Evolutionary conservation across 2,329 filamentous ascomycete species (phyloP), one percentile per base, ranked within the genome.

Genomic region (Hypoxylon sp.): DNA sequence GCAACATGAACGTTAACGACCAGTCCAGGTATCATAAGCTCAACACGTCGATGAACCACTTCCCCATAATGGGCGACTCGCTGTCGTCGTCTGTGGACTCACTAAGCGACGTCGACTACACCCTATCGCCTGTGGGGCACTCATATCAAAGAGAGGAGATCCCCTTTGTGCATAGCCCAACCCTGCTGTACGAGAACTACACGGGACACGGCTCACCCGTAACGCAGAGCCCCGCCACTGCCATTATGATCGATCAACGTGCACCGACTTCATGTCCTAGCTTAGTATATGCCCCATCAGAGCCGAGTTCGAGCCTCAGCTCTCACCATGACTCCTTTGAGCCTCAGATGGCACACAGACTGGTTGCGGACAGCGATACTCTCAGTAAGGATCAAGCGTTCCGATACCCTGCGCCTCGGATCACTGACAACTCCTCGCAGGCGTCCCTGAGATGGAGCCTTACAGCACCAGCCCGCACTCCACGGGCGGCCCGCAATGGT

Each of bases 261-360:
- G 83, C 82, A 13, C 84, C 85, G 41, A 86, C 84, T 4, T 87
- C 87, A 13, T 89, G 84, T 70, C 86, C 86, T n/a, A 82, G 86
- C 65, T 81, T 87, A 37, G 82, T 84, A 65, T 89, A 88, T 69
- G 80, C 84, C n/a, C 81, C 84, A 6, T 88, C 86, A 4, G 87
- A 89, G 70, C 82, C 82, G 56, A 82, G 84, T 72, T 88, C 86
- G 39, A 88, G 85, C 73, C 82, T 89, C 59, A 81, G 84, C 67
- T 87, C 86, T 26, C 86, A 88, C 68, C 80, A 84, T 68, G 86
- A 88, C 65, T 80, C 79, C 60, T 86, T 87, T 72, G 87, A 88
- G 71, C 79, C 81, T 51, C 82, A 84, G 68, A 75, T 86, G 72
- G 80, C 79, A 72, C 81, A 80, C 69, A 85, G 84, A 71, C 75